A percentile compares a stretch with the other conserved stretches of the same genome.
phyloP scores from a whole-genome alignment of 371 early-diverging fungal genomes.

The Mucor plumbeus region DNA sequence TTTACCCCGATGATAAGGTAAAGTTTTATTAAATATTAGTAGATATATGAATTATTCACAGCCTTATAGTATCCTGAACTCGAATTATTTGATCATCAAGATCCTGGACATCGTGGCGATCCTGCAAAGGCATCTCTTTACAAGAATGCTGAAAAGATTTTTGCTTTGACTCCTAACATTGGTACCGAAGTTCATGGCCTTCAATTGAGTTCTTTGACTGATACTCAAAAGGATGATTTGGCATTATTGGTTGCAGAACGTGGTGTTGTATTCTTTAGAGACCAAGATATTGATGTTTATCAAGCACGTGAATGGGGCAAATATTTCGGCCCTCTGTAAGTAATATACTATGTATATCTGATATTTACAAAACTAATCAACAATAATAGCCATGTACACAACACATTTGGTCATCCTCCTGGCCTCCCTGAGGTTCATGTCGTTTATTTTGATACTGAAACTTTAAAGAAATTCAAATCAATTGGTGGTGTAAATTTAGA shows the following conservation, averaged over 20 bases:
- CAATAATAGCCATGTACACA: slow-evolving; percentile 32
- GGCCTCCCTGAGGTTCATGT: slow-evolving; percentile 40
- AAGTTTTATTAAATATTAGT: not conserved
- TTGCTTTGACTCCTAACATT: slow-evolving; percentile 65
- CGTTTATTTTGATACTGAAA: slow-evolving; percentile 36
- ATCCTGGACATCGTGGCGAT: slow-evolving; percentile 57
- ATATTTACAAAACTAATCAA: not conserved
- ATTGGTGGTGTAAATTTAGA: slow-evolving; percentile 8
- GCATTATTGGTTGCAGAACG: slow-evolving; percentile 67
- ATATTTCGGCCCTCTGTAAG: slow-evolving; percentile 57
- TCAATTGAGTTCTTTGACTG: slow-evolving; percentile 56
- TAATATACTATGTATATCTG: not conserved
- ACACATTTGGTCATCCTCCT: slow-evolving; percentile 41
- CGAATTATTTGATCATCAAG: slow-evolving; percentile 40
- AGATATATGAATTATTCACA: not conserved
- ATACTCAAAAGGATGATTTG: slow-evolving; percentile 62
- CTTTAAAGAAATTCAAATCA: slow-evolving; percentile 3
- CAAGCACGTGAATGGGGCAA: slow-evolving; percentile 59
- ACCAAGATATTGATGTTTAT: slow-evolving; percentile 63
- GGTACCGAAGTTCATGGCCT: slow-evolving; percentile 76
- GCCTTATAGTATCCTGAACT: slow-evolving; percentile 38
- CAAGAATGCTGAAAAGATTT: slow-evolving; percentile 59
- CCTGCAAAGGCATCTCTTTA: slow-evolving; percentile 64
- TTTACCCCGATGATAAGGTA: slow-evolving; percentile 46
- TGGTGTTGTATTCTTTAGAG: slow-evolving; percentile 70